phyloP scores from a whole-genome alignment of 129 eudicot genomes.

The Flaveria brownii region DNA sequence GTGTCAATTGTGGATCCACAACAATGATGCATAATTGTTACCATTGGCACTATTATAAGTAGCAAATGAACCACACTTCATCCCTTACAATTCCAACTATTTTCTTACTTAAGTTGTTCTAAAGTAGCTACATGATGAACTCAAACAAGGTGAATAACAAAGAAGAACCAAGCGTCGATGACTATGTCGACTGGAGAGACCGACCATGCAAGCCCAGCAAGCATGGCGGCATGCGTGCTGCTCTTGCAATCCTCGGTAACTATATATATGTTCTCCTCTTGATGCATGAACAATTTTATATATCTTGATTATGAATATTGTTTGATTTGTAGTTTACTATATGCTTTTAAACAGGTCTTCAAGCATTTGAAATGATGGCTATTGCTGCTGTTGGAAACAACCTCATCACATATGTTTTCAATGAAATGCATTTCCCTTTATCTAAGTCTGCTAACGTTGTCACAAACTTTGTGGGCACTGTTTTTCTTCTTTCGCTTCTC shows the following conservation, averaged over 20 bases:
- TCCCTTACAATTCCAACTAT: neutral
- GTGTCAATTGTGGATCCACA: slow-evolving; percentile 42
- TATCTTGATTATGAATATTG: neutral
- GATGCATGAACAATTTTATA: too few relatives aligned
- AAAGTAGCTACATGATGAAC: slow-evolving; percentile 28
- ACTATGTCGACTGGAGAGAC: slow-evolving; percentile 72
- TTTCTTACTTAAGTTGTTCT: too few relatives aligned
- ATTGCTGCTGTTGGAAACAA: slow-evolving; percentile 85
- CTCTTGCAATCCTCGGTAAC: slow-evolving; percentile 64
- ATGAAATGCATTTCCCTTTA: slow-evolving; percentile 82
- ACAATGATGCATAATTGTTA: slow-evolving; percentile 26
- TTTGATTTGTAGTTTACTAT: neutral
- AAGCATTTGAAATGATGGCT: slow-evolving; percentile 89
- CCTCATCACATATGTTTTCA: slow-evolving; percentile 75
- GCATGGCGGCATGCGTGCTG: slow-evolving; percentile 84
- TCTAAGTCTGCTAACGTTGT: slow-evolving; percentile 74
- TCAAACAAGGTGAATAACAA: slow-evolving; percentile 31
- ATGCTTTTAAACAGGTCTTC: slow-evolving; percentile 52
- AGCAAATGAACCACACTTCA: slow-evolving; percentile 33
- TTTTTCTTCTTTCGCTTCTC: slow-evolving; percentile 75
- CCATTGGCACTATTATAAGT: slow-evolving; percentile 31
- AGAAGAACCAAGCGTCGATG: slow-evolving; percentile 17
- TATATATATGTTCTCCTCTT: neutral
- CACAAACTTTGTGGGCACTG: slow-evolving; percentile 76
- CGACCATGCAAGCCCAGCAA: slow-evolving; percentile 64